These are phyloP conservation scores for Cytospora chrysosperma DNA, from an alignment of 2,329 filamentous ascomycete genomes.

Conservation along the genomic window DNA sequence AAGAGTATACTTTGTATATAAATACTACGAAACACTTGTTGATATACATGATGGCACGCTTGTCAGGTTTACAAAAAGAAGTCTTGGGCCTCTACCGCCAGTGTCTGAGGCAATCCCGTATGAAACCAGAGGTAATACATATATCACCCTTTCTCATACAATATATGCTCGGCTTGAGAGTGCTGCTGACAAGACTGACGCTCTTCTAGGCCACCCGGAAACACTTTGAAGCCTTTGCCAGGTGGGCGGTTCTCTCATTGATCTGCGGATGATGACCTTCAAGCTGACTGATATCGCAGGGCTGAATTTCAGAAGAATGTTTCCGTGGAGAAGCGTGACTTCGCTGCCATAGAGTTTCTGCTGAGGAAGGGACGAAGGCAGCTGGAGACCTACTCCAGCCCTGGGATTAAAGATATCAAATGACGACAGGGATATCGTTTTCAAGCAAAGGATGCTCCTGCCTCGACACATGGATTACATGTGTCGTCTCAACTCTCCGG, in stretches of 20 bases:
- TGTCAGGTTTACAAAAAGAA: constrained; percentile 88
- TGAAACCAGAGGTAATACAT: constrained; percentile 68
- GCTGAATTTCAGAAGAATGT: constrained; percentile 74
- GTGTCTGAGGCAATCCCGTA: constrained; percentile 77
- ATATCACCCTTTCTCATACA: background rate
- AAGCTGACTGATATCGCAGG: constrained; percentile 41
- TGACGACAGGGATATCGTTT: constrained; percentile 28
- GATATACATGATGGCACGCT: constrained; percentile 41
- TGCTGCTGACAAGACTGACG: background rate
- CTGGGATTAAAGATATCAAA: constrained; percentile 74
- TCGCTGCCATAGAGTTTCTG: constrained; percentile 80
- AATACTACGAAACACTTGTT: background rate
- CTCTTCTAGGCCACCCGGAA: constrained; percentile 50
- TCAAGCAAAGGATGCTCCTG: constrained; percentile 18
- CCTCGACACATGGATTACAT: background rate
- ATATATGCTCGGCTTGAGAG: background rate
- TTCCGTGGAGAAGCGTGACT: constrained; percentile 76
- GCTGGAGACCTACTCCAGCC: constrained; percentile 76
- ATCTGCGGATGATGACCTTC: constrained; percentile 9
- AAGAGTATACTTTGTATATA: background rate
- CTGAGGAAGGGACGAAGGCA: constrained; percentile 79
- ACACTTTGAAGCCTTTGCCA: constrained; percentile 64
- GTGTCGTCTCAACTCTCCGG: background rate
- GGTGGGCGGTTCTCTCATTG: constrained; percentile 44
- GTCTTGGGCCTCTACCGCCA: constrained; percentile 83